Conservation (phyloP, 2,329 filamentous ascomycete species). For the Fusarium euwallaceae region DNA sequence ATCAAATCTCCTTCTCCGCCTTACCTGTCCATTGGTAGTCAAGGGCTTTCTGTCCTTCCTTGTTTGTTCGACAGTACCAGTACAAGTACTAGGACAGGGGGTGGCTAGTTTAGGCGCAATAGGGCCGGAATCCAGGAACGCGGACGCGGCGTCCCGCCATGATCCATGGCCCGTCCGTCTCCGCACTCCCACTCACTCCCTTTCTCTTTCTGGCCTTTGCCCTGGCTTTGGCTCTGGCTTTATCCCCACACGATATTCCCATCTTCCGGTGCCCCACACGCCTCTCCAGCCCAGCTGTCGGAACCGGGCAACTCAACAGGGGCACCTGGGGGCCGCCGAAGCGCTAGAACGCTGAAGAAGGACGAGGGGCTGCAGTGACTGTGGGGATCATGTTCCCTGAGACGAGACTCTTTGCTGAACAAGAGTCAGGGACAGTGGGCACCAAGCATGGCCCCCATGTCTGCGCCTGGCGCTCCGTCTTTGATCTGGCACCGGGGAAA, state of each 20-base stretch:
- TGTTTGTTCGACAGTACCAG: background rate
- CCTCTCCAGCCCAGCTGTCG: slow-evolving; percentile 20
- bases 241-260: slow-evolving; percentile 30
- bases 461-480: slow-evolving; percentile 3
- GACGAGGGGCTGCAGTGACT: background rate
- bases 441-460: slow-evolving; percentile 9
- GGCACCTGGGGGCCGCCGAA: background rate
- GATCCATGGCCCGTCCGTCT: slow-evolving; percentile 24
- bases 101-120: slow-evolving; percentile 4
- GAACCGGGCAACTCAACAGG: slow-evolving; percentile 7
- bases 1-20: background rate
- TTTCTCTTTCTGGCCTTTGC: background rate
- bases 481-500: slow-evolving; percentile 33
- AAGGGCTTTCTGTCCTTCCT: background rate
- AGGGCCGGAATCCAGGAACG: slow-evolving; percentile 27
- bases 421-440: background rate
- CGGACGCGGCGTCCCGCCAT: slow-evolving; percentile 31
- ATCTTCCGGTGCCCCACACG: slow-evolving; percentile 33
- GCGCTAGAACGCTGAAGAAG: slow-evolving; percentile 24
- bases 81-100: background rate
- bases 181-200: slow-evolving; percentile 20
- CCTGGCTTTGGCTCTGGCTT: background rate
- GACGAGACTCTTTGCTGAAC: background rate
- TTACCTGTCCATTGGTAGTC: slow-evolving; percentile 2
- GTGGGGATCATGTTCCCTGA: background rate